Evolutionary conservation across 352 stramenopile species (phyloP), one percentile per base, ranked within the genome.

Genomic region (Blastocystis sp.): DNA sequence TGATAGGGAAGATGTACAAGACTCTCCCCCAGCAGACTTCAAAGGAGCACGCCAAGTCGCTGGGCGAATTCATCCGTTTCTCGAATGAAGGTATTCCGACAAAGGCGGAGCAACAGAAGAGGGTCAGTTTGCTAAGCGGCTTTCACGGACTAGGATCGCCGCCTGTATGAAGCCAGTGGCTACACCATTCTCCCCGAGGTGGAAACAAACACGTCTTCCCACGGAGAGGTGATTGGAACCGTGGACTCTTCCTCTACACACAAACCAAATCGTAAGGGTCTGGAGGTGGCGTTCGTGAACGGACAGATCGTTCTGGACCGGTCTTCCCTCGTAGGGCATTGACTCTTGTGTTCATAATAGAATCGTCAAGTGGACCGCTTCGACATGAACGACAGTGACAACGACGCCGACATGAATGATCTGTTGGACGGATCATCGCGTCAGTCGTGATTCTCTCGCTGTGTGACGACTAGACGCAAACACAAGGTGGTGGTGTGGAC

Each of bases 1-100:
- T 4, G 24, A 67, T 85, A 85, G 74, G 74, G n/a, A 85, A 85
- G 74, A 85, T 85, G 35, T 85, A 85, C 74, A 85, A 85, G 55
- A 62, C 67, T 31, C 67, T 63, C 3, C 41, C 50, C 19, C 74
- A 67, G 51, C 50, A 33, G 31, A 29, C 35, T 19, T 67, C 74
- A 12, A 24, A 67, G 24, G 74, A 67, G 31, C 50, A 67, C 31
- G 29, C 31, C 31, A 85, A 85, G 50, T 85, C 74, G 21, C 51
- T 85, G 33, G 74, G 74, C 16, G 74, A 85, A n/a, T 85, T 59
- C 70, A 85, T 85, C 33, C 55, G 60, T 26, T 85, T 85, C 26
- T 59, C 74, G 41, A 85, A 85, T 69, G 74, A 85, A 37, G 74
- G 74, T 70, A 85, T 51, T 51, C 74, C 74, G 16, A 85, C 74